phyloP scores from a whole-genome alignment of 2,329 filamentous ascomycete species.

The Diaporthe caulivora region DNA sequence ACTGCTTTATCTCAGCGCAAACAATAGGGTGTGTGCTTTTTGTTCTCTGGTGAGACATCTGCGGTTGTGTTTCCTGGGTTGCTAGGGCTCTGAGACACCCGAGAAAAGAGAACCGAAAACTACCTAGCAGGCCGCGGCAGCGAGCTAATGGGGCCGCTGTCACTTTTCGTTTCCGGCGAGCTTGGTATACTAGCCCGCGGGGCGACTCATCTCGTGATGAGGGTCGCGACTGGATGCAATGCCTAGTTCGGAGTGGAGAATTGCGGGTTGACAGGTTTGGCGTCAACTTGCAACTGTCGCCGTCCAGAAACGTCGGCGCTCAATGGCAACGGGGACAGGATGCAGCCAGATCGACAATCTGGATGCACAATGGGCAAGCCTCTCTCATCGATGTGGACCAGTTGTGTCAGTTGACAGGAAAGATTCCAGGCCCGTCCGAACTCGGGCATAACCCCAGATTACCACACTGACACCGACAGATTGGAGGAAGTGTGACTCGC shows the following conservation, averaged over 20 bases:
- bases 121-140: constrained; percentile 10
- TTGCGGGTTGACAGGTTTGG: neutral
- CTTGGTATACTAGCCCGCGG: constrained; percentile 10
- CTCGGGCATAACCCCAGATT: neutral
- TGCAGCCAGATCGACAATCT: neutral
- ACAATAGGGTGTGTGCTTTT: neutral
- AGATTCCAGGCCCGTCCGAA: constrained; percentile 24
- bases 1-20: neutral
- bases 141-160: constrained; percentile 11
- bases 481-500: constrained; percentile 25
- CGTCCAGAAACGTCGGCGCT: constrained; percentile 7
- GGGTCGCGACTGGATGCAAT: neutral
- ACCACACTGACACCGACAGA: constrained; percentile 17
- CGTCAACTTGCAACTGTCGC: neutral
- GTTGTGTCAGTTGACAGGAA: neutral
- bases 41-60: constrained; percentile 19
- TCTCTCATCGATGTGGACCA: neutral
- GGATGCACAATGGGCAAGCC: neutral
- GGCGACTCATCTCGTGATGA: constrained; percentile 7
- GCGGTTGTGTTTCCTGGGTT: neutral
- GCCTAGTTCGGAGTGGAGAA: constrained; percentile 16
- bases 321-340: neutral
- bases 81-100: constrained; percentile 7
- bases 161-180: constrained; percentile 25
- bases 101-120: neutral